Percentiles rank a stretch among this genome's conserved stretches.
These are phyloP conservation scores for Pleurotus tuoliensis DNA, from an alignment of 768 basidiomycete species.

Conservation along the genomic window DNA sequence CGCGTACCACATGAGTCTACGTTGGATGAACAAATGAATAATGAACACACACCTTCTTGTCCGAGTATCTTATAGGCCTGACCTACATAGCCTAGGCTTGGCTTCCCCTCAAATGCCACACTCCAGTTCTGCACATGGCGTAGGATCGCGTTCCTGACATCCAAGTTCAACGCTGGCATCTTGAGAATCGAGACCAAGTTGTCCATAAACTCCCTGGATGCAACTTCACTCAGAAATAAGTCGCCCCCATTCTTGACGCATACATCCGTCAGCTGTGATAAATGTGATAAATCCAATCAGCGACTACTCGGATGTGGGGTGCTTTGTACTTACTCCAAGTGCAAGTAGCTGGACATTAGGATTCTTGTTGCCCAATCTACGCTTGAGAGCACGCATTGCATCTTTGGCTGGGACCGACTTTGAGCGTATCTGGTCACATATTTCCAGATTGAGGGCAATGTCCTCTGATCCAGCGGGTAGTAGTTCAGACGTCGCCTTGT, in stretches of 20 bases:
- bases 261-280: slow-evolving; percentile 72
- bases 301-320: background rate
- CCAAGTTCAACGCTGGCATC: slow-evolving; percentile 67
- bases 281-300: slow-evolving; percentile 24
- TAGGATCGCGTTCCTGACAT: slow-evolving; percentile 79
- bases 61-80: slow-evolving; percentile 78
- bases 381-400: slow-evolving; percentile 85
- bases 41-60: slow-evolving; percentile 56
- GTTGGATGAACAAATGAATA: background rate
- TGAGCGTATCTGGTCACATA: slow-evolving; percentile 94
- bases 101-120: slow-evolving; percentile 80
- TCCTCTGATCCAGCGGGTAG: slow-evolving; percentile 82
- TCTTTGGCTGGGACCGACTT: slow-evolving; percentile 83
- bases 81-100: slow-evolving; percentile 65
- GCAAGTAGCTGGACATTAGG: slow-evolving; percentile 91
- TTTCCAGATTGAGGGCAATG: slow-evolving; percentile 90
- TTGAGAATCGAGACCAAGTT: slow-evolving; percentile 88
- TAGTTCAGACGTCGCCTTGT: slow-evolving; percentile 92
- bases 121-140: slow-evolving; percentile 93
- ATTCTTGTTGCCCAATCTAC: slow-evolving; percentile 88
- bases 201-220: slow-evolving; percentile 90
- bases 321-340: slow-evolving; percentile 60
- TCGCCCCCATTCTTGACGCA: slow-evolving; percentile 98
- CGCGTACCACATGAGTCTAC: background rate
- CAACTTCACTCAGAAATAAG: slow-evolving; percentile 78